Base-by-base conservation (phyloP, 768 basidiomycete species). In the Collybia sordida region DNA sequence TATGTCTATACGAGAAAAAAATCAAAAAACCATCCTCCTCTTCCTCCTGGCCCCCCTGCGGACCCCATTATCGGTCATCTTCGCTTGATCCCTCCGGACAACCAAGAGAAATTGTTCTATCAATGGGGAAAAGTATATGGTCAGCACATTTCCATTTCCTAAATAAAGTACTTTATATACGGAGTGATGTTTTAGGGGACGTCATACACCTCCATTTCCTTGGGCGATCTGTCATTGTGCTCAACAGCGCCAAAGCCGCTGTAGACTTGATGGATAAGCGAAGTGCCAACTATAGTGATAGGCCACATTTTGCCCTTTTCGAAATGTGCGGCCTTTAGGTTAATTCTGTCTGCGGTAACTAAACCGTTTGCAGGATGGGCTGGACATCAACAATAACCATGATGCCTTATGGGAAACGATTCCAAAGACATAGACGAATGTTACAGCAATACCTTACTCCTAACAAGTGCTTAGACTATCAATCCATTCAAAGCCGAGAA, bases 31-130 rank as follows among this genome's bases (percentile, higher is more conserved):
- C 45, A 21, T n/a, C 6, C 14, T 14, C 47, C 31, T 6, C 28
- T 58, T 4, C 70, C 72, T 6, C 72, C 71, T 12, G 63, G 72
- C 19, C 72, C 70, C 2, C 71, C 70, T 6, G 58, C 63, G 7
- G 69, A 74, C 45, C 66, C 68, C 3, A 34, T 74, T 41, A 59
- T 74, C 12, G 72, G 72, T 7, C 70, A 74, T 49, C 53, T 68
- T 15, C 63, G 69, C 6, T 49, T 62, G 8, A 64, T 74, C n/a
- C 72, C 71, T 11, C 23, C 59, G 1, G 50, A 56, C n/a, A 55
- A 62, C 35, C 56, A 59, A 39, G 60, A 62, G 3, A 53, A 60
- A 3, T 56, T 58, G 14, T 71, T 68, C 46, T 60, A 65, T 42
- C 47, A 64, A 23, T 65, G 65, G 61, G 59, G 66, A 1, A 65